phyloP scores from a whole-genome alignment of 768 basidiomycete genomes.

The Hygrocybe punicea region DNA sequence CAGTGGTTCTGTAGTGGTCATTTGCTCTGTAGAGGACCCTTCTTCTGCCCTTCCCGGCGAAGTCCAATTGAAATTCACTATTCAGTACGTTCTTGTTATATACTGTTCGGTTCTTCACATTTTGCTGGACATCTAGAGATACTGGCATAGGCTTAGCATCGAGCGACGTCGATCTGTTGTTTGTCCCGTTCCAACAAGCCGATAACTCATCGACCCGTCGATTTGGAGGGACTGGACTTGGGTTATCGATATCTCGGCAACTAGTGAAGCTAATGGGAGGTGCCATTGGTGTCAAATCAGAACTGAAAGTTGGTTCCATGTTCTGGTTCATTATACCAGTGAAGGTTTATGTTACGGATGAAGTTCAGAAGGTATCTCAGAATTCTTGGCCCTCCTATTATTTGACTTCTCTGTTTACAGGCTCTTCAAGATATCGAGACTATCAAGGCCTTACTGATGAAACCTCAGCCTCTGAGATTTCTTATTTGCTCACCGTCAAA shows the following conservation, averaged over 20 bases:
- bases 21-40: conserved; percentile 49
- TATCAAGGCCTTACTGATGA: conserved; percentile 46
- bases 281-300: conserved; percentile 65
- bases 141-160: conserved; percentile 69
- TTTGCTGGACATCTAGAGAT: conserved; percentile 42
- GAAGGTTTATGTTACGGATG: conserved; percentile 51
- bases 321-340: conserved; percentile 77
- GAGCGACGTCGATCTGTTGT: conserved; percentile 63
- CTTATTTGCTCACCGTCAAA: conserved; percentile 58
- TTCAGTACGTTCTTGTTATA: conserved; percentile 45
- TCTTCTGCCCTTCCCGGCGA: conserved; percentile 37
- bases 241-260: conserved; percentile 70
- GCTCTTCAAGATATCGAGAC: conserved; percentile 45
- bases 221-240: conserved; percentile 76
- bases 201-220: conserved; percentile 75
- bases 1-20: conserved; percentile 59
- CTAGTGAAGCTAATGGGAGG: conserved; percentile 76
- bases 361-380: conserved; percentile 50
- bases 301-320: conserved; percentile 58
- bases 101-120: not conserved
- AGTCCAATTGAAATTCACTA: conserved; percentile 59
- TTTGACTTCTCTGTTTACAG: conserved; percentile 26
- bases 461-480: conserved; percentile 45
- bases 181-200: conserved; percentile 75
- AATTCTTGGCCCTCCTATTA: not conserved